Evolutionary conservation across 1,284 basidiomycete species (phyloP).

Genomic region (Porogramme epimiltina): DNA sequence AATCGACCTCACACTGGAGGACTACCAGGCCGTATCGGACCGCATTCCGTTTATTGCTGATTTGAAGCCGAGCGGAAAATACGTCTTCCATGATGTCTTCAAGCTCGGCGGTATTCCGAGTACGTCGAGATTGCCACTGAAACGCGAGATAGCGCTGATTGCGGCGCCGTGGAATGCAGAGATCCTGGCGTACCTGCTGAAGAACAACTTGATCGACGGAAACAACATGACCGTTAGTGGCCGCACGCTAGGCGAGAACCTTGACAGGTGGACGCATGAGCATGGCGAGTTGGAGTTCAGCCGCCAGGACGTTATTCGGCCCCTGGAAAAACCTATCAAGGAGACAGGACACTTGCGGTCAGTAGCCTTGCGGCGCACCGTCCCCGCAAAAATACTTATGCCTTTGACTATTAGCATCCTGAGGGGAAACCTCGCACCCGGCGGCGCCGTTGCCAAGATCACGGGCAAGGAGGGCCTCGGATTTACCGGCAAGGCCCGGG

Average conservation of each 20-base stretch:
- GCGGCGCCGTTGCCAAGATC: slow-evolving; percentile 92
- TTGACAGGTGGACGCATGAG: slow-evolving; percentile 81
- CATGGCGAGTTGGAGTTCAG: slow-evolving; percentile 72
- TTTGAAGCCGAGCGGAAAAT: slow-evolving; percentile 89
- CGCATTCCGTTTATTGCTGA: slow-evolving; percentile 87
- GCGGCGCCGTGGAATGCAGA: slow-evolving; percentile 50
- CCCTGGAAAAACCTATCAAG: slow-evolving; percentile 87
- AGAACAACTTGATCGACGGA: slow-evolving; percentile 84
- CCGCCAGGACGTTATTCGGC: slow-evolving; percentile 82
- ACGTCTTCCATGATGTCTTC: slow-evolving; percentile 90
- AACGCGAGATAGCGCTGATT: slow-evolving; percentile 2
- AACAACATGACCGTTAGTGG: slow-evolving; percentile 89
- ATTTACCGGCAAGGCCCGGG: slow-evolving; percentile 83
- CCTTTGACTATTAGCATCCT: slow-evolving; percentile 74
- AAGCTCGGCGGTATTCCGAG: slow-evolving; percentile 89
- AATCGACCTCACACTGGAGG: slow-evolving; percentile 80
- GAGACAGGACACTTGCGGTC: slow-evolving; percentile 85
- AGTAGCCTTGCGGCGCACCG: too few relatives aligned
- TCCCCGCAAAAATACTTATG: neutral
- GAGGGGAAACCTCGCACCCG: slow-evolving; percentile 88
- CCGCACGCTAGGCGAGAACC: slow-evolving; percentile 84
- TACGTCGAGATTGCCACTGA: slow-evolving; percentile 38
- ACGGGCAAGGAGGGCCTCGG: slow-evolving; percentile 90
- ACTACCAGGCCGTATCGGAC: slow-evolving; percentile 87
- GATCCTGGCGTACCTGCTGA: slow-evolving; percentile 80